Percentiles rank a stretch among this genome's conserved stretches.
phyloP scores from a whole-genome alignment of 768 basidiomycete genomes.

The Coprinopsis sp. region DNA sequence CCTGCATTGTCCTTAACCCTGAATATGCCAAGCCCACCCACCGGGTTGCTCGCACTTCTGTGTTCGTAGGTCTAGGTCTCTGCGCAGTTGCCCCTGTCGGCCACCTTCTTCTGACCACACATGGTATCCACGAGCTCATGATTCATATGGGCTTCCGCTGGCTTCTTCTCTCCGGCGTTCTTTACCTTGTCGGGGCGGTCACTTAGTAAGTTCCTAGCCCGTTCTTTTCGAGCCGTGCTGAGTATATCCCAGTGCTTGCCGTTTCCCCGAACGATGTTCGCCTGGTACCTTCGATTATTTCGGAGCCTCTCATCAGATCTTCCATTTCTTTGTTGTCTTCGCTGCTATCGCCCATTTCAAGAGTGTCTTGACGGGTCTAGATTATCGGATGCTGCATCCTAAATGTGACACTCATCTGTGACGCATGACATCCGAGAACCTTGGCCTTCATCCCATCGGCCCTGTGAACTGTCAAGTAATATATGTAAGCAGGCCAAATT shows the following conservation, averaged over 20 bases:
- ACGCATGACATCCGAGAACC: background rate
- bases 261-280: conserved; percentile 69
- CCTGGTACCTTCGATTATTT: conserved; percentile 81
- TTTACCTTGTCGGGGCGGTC: conserved; percentile 77
- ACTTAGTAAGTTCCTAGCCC: conserved; percentile 60
- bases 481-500: too few species aligned
- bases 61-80: conserved; percentile 77
- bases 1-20: conserved; percentile 75
- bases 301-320: conserved; percentile 84
- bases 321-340: conserved; percentile 74
- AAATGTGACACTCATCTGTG: conserved; percentile 7
- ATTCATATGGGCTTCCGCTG: conserved; percentile 67
- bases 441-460: background rate
- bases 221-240: conserved; percentile 5
- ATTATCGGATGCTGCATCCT: conserved; percentile 50
- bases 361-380: conserved; percentile 50
- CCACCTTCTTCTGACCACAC: conserved; percentile 52
- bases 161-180: conserved; percentile 61
- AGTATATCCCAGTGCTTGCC: conserved; percentile 61
- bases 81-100: conserved; percentile 63
- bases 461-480: too few species aligned
- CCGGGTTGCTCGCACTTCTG: conserved; percentile 67
- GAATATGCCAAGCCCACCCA: conserved; percentile 73
- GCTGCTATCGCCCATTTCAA: conserved; percentile 68
- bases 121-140: conserved; percentile 53